These are phyloP conservation scores for Beauveria bassiana DNA, from an alignment of 2,329 filamentous ascomycete species.

Conservation along the genomic window DNA sequence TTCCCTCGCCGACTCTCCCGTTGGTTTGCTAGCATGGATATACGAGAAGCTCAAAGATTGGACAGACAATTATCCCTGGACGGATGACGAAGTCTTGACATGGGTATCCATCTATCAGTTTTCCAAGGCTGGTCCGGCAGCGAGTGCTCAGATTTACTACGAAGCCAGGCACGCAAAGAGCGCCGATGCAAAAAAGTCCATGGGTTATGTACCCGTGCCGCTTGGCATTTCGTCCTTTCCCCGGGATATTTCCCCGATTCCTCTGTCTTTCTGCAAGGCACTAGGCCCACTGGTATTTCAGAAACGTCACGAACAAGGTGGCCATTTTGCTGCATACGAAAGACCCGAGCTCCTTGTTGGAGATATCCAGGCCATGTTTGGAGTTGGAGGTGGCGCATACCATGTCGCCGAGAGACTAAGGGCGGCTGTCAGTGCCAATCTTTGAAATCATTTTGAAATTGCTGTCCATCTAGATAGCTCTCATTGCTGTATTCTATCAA, in stretches of 20 bases:
- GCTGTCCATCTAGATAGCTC: too few relatives aligned
- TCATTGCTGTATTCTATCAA: too few relatives aligned
- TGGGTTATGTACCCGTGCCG: conserved; percentile 28
- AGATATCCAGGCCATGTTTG: conserved; percentile 52
- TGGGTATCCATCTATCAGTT: conserved; percentile 72
- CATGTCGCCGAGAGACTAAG: background rate
- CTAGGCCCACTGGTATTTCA: conserved; percentile 55
- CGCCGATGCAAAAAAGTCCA: conserved; percentile 13
- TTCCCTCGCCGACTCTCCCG: conserved; percentile 59
- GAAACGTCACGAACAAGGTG: conserved; percentile 39
- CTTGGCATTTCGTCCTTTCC: conserved; percentile 49
- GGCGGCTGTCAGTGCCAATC: background rate
- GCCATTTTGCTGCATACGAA: conserved; percentile 57
- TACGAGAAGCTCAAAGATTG: conserved; percentile 75
- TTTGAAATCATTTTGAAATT: too few relatives aligned
- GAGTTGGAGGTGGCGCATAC: background rate
- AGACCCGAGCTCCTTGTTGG: conserved; percentile 41
- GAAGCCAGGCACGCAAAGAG: conserved; percentile 42
- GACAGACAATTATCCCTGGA: conserved; percentile 66
- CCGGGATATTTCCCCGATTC: conserved; percentile 46
- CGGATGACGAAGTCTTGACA: conserved; percentile 65
- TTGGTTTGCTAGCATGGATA: conserved; percentile 67
- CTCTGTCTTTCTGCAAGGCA: conserved; percentile 27
- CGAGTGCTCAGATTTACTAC: conserved; percentile 65
- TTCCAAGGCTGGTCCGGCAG: conserved; percentile 58